A percentile compares a stretch with the other conserved stretches of the same genome.
phyloP scores from a whole-genome alignment of 163 green algal species.

The Volvox carteri region DNA sequence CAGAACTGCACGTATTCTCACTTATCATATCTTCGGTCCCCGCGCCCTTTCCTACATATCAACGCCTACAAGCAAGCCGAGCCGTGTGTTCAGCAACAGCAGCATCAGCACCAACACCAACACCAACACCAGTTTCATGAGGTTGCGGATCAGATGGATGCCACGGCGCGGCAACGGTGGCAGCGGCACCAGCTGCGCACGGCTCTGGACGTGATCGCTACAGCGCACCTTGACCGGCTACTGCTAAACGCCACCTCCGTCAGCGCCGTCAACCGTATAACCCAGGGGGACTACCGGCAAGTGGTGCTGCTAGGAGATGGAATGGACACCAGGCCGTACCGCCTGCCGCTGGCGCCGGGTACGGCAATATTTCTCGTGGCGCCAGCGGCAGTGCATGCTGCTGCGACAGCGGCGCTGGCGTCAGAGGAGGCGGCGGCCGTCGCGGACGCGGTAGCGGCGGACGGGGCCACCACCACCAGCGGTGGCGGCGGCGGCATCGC shows the following conservation, averaged over 20 bases:
- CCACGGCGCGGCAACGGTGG: background rate
- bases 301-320: conserved; percentile 88
- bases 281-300: conserved; percentile 77
- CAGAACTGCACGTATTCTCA: no score
- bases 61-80: no score
- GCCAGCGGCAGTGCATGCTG: conserved; percentile 73
- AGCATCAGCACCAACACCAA: background rate
- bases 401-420: conserved; percentile 74
- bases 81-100: background rate
- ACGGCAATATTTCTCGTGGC: conserved; percentile 87
- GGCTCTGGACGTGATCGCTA: conserved; percentile 66
- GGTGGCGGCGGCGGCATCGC: background rate
- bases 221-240: conserved; percentile 78
- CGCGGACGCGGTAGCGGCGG: background rate
- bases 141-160: no score
- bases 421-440: conserved; percentile 48
- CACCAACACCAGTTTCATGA: no score
- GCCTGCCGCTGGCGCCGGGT: conserved; percentile 81
- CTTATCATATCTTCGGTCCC: no score
- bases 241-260: conserved; percentile 68
- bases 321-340: conserved; percentile 83
- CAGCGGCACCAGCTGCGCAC: background rate
- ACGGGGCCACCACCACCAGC: background rate
- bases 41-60: no score
- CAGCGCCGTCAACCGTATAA: conserved; percentile 76